Evolutionary conservation across 352 stramenopile genomes (phyloP).

Genomic region (Globisporangium cylindrosporum): DNA sequence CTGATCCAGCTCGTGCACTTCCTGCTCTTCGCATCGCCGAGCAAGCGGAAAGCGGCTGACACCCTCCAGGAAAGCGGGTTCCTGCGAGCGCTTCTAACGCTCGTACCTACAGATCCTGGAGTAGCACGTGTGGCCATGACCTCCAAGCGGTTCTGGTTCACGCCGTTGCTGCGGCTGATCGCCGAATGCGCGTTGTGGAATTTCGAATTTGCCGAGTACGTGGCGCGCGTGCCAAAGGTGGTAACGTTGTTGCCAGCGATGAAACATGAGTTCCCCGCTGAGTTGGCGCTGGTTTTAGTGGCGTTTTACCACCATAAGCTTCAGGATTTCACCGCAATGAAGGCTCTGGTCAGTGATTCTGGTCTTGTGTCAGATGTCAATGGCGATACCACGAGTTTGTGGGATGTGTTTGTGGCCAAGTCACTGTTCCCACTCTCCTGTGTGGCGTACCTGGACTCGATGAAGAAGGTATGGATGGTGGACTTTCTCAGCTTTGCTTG

Average conservation of each 20-base stretch:
- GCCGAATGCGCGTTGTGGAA: slow-evolving; percentile 54
- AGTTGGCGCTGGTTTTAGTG: slow-evolving; percentile 36
- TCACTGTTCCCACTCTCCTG: slow-evolving; percentile 30
- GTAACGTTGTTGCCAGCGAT: slow-evolving; percentile 26
- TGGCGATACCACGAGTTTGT: slow-evolving; percentile 17
- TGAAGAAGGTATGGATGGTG: slow-evolving; percentile 31
- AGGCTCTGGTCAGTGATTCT: background rate
- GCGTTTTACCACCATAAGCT: slow-evolving; percentile 41
- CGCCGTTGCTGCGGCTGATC: slow-evolving; percentile 45
- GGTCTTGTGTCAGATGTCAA: background rate
- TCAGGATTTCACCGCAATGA: background rate
- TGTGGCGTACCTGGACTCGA: slow-evolving; percentile 30
- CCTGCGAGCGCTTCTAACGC: slow-evolving; percentile 36
- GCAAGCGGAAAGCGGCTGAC: slow-evolving; percentile 24
- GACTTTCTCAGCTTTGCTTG: too few relatives aligned
- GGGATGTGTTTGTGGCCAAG: slow-evolving; percentile 26
- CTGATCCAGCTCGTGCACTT: slow-evolving; percentile 53
- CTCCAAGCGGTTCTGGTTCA: slow-evolving; percentile 29
- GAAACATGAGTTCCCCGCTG: slow-evolving; percentile 26
- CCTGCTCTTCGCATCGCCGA: slow-evolving; percentile 31
- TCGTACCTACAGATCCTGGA: slow-evolving; percentile 24
- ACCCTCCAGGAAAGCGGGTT: slow-evolving; percentile 46
- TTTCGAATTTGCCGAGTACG: slow-evolving; percentile 35
- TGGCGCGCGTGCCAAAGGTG: slow-evolving; percentile 40
- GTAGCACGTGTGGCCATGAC: slow-evolving; percentile 1